Percentiles rank a stretch among this genome's conserved stretches.
Conservation (phyloP, 2,329 filamentous ascomycete species). For the Talaromyces atroroseus region DNA sequence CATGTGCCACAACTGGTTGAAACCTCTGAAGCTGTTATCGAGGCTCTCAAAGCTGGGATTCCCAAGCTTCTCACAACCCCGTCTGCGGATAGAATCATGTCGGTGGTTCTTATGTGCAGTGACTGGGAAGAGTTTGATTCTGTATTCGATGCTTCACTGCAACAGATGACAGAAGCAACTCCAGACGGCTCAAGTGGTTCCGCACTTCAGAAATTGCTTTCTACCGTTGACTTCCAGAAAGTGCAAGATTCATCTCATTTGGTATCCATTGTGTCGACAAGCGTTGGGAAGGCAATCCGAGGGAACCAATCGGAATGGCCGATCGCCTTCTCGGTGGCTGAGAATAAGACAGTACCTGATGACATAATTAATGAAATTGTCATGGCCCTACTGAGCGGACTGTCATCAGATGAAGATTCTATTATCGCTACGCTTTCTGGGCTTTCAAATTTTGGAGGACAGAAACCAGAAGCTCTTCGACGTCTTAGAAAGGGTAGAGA, state of each 20-base stretch:
- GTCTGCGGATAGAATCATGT: conserved; percentile 61
- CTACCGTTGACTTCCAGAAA: conserved; percentile 33
- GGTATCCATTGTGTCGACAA: conserved; percentile 30
- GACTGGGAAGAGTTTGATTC: conserved; percentile 36
- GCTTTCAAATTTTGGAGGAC: conserved; percentile 43
- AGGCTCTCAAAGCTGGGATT: conserved; percentile 53
- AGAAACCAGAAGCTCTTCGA: conserved; percentile 37
- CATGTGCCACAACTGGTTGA: conserved; percentile 39
- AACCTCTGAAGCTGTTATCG: conserved; percentile 38
- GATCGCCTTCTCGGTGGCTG: conserved; percentile 33
- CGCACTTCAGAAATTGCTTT: conserved; percentile 35
- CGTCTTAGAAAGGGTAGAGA: conserved; percentile 39
- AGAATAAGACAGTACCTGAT: conserved; percentile 31
- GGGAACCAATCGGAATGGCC: conserved; percentile 35
- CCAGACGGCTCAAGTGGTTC: conserved; percentile 27
- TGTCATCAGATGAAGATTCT: conserved; percentile 34
- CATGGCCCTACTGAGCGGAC: conserved; percentile 33
- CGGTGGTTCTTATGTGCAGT: conserved; percentile 57
- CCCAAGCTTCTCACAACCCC: conserved; percentile 60
- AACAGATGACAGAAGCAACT: conserved; percentile 28
- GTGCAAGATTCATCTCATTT: conserved; percentile 31
- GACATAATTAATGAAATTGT: conserved; percentile 33
- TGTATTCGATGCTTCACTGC: conserved; percentile 33
- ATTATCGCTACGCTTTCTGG: conserved; percentile 37
- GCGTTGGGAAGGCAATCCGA: conserved; percentile 30